Conservation (phyloP, 169 alveolate genomes). For the Eimeria sp. region DNA sequence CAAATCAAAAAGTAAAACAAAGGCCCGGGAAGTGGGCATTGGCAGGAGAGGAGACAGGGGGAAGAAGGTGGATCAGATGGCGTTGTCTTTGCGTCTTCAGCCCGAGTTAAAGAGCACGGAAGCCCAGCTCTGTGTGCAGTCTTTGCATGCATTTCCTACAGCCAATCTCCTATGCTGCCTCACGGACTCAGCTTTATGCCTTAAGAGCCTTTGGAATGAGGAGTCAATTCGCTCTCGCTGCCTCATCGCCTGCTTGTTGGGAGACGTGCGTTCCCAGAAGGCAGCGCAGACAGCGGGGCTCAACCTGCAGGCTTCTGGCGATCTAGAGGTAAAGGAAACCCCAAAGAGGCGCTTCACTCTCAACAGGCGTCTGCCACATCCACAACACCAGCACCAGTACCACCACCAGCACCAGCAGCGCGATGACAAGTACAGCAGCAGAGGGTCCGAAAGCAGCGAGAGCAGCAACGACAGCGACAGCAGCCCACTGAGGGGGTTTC, state of each 20-base stretch:
- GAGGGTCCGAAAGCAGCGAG: slow-evolving; percentile 41
- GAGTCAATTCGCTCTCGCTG: slow-evolving; percentile 45
- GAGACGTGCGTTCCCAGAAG: slow-evolving; percentile 54
- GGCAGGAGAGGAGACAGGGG: not conserved
- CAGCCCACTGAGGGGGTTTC: not conserved
- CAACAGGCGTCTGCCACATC: not conserved
- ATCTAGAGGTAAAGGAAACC: not conserved
- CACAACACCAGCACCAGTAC: not conserved
- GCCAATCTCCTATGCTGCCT: slow-evolving; percentile 60
- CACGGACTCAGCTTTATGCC: slow-evolving; percentile 54
- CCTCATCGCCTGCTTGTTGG: slow-evolving; percentile 63
- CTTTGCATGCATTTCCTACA: slow-evolving; percentile 75
- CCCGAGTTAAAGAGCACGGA: slow-evolving; percentile 48
- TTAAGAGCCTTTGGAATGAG: slow-evolving; percentile 39
- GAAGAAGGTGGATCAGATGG: slow-evolving; percentile 38
- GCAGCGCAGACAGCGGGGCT: slow-evolving; percentile 58
- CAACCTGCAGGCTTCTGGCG: slow-evolving; percentile 38
- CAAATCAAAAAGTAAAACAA: not conserved
- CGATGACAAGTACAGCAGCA: slow-evolving; percentile 36
- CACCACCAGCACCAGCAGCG: slow-evolving; percentile 36
- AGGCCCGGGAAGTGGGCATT: not conserved
- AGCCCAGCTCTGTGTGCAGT: slow-evolving; percentile 50
- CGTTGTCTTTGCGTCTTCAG: slow-evolving; percentile 31
- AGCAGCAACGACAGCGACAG: slow-evolving; percentile 24
- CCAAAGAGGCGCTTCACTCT: slow-evolving; percentile 46